Evolutionary conservation across 345 rosid species (phyloP).

Genomic region (Chamaenerion angustifolium): DNA sequence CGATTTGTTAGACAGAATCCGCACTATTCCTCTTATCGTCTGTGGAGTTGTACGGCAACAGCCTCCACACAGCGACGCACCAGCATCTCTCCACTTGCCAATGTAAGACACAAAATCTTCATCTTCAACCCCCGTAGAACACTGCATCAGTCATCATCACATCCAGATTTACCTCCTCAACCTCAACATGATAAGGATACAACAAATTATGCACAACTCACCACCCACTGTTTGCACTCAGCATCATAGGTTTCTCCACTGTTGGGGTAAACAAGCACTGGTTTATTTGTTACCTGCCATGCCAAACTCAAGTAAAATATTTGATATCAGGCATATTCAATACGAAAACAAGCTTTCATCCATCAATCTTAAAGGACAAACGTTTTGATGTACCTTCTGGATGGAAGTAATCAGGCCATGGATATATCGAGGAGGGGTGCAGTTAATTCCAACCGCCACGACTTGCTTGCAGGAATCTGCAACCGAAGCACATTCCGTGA

Average conservation of each 20-base stretch:
- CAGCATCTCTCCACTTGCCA: slow-evolving; percentile 54
- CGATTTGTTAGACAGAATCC: slow-evolving; percentile 29
- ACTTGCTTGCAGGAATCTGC: slow-evolving; percentile 63
- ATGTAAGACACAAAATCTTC: slow-evolving; percentile 72
- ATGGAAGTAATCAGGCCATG: slow-evolving; percentile 42
- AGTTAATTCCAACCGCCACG: slow-evolving; percentile 73
- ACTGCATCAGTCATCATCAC: too few relatives aligned
- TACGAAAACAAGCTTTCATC: not conserved
- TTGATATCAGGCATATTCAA: not conserved
- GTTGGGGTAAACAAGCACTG: slow-evolving; percentile 64
- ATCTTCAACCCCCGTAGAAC: slow-evolving; percentile 38
- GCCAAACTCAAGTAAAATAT: too few relatives aligned
- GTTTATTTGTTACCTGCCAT: slow-evolving; percentile 53
- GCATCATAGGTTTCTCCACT: slow-evolving; percentile 76
- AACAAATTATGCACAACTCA: too few relatives aligned
- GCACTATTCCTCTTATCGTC: slow-evolving; percentile 51
- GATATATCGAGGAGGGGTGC: slow-evolving; percentile 68
- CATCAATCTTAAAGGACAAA: too few relatives aligned
- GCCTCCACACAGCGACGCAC: slow-evolving; percentile 72
- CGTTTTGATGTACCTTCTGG: slow-evolving; percentile 20
- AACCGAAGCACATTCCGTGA: slow-evolving; percentile 54
- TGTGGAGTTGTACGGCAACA: slow-evolving; percentile 90
- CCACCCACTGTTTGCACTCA: slow-evolving; percentile 55
- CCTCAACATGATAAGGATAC: too few relatives aligned
- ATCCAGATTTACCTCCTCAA: too few relatives aligned